Evolutionary conservation across 228 moss, liverwort and hornwort species (phyloP), one percentile per base, ranked within the genome.

Genomic region (Sphagnum magellanicum): DNA sequence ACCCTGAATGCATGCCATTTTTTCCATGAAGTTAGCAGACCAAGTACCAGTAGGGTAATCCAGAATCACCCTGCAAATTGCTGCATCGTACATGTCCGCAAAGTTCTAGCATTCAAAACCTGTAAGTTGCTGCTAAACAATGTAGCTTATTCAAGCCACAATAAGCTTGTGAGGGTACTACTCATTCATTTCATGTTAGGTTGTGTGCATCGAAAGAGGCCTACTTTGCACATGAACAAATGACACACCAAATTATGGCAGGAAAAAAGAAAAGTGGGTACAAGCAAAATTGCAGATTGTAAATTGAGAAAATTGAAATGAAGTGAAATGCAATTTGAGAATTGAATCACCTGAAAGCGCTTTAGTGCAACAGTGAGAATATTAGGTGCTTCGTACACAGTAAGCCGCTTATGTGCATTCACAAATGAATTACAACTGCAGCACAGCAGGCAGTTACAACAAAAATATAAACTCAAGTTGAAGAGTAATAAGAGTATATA

Each of bases 331-430:
- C 32, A 50, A 52, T 6, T 11, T 49, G 10, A 63, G 51, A 59
- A 32, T 32, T 2, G 32, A 32, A 50, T n/a, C 67, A 94, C 94
- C 91, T 91, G 89, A 49, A 94, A 94, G 50, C 94, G 84, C 74
- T 94, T 94, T 5, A 94, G 86, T 49, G 94, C 82, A 74, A 91
- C 77, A 67, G 88, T 84, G 73, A 94, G 86, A 71, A 94, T 82
- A 64, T 91, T 94, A 61, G 94, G 94, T 11, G 88, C 84, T 69
- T 91, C 94, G 68, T 91, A 88, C 65, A 94, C 53, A 50, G 94
- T 90, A 64, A 94, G 90, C 65, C 86, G 94, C 76, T 94, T 94
- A 66, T 79, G 79, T 32, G 89, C 94, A 78, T 75, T 84, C 73
- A 91, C 94, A 70, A 91, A 91, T 15, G 77, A 81, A 76, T 90